Evolutionary conservation across 495 filamentous ascomycete genomes (phyloP).

Genomic region (Bathelium albidoporum): DNA sequence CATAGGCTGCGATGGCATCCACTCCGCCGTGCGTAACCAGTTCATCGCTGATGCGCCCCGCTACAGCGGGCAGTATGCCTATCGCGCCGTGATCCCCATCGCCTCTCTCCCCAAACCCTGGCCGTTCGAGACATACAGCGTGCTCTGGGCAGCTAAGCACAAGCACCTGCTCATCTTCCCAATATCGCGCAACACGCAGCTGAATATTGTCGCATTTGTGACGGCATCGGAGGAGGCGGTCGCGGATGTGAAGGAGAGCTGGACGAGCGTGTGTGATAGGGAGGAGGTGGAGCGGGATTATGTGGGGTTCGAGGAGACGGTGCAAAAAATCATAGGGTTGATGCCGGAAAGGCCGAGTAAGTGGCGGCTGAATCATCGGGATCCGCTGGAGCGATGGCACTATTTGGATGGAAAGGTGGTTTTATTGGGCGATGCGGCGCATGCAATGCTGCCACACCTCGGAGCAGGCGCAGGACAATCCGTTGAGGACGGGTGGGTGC

Average conservation of each 20-base stretch:
- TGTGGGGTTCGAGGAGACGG: constrained; percentile 23
- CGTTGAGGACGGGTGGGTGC: constrained; percentile 34
- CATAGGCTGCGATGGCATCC: constrained; percentile 40
- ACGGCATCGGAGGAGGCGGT: constrained; percentile 13
- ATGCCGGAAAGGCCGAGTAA: constrained; percentile 28
- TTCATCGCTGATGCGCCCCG: constrained; percentile 14
- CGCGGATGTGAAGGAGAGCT: constrained; percentile 17
- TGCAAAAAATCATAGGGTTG: constrained; percentile 22
- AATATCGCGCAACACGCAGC: constrained; percentile 13
- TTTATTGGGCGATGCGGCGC: constrained; percentile 38
- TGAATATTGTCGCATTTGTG: constrained; percentile 20
- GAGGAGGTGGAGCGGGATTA: constrained; percentile 31
- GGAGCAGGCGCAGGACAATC: constrained; percentile 30
- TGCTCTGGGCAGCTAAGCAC: constrained; percentile 18
- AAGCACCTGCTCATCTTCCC: constrained; percentile 18
- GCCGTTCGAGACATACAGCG: constrained; percentile 15
- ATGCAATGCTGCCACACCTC: constrained; percentile 36
- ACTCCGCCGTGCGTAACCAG: constrained; percentile 15
- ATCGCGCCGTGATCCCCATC: constrained; percentile 17
- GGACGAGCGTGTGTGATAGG: constrained; percentile 24
- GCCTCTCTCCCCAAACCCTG: constrained; percentile 7
- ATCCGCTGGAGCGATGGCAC: constrained; percentile 30
- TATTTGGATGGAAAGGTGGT: constrained; percentile 28
- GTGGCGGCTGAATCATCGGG: constrained; percentile 36
- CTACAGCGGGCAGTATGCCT: constrained; percentile 13